Evolutionary conservation across 2,329 filamentous ascomycete species (phyloP).

Genomic region (Fusarium torreyae): DNA sequence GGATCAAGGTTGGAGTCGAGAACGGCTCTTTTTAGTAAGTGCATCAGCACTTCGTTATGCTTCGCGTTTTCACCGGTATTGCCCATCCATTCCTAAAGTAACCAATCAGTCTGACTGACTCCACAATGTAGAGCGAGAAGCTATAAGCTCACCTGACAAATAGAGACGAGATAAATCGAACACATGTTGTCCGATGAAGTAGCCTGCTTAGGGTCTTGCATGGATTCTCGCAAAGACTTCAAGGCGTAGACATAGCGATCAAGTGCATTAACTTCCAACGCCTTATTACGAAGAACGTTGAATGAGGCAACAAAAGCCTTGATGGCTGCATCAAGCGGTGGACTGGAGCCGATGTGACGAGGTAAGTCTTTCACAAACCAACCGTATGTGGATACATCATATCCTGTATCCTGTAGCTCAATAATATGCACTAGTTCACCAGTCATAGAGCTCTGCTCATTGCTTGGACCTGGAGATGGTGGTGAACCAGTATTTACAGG

Average conservation of each 20-base stretch:
- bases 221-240: constrained; percentile 3
- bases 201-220: background rate
- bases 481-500: background rate
- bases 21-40: background rate
- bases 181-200: constrained; percentile 22
- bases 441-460: background rate
- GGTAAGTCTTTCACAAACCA: constrained; percentile 21
- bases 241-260: constrained; percentile 17
- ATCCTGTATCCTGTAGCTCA: background rate
- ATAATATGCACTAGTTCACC: constrained; percentile 13
- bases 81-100: constrained; percentile 16
- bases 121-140: accelerated
- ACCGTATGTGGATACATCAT: constrained; percentile 21
- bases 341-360: background rate
- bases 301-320: background rate
- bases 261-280: background rate
- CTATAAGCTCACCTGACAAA: constrained; percentile 6
- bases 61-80: background rate
- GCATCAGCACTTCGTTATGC: constrained; percentile 8
- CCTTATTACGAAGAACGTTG: background rate
- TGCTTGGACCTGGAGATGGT: background rate
- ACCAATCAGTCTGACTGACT: accelerated
- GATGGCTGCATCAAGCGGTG: constrained; percentile 18
- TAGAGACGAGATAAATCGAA: constrained; percentile 9
- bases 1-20: background rate